A percentile compares a stretch with the other conserved stretches of the same genome.
These are phyloP conservation scores for Euphorbia celastroides DNA, from an alignment of 441 rosid genomes.

Conservation along the genomic window DNA sequence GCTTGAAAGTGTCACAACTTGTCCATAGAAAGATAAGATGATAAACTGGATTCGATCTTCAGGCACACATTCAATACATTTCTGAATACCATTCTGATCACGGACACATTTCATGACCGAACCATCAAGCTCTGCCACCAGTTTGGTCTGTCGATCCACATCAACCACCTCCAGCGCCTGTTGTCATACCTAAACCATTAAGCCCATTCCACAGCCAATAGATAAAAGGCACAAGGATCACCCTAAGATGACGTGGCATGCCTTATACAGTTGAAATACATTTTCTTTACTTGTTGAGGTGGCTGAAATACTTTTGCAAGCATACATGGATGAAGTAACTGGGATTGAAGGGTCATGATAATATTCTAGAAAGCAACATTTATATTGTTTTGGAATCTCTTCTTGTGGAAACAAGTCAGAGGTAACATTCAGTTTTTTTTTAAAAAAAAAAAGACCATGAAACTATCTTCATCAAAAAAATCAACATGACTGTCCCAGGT, in stretches of 20 bases:
- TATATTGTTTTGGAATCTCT: not conserved
- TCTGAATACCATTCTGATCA: constrained; percentile 96
- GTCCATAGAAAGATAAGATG: constrained; percentile 72
- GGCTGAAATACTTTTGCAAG: not conserved
- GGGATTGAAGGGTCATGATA: not conserved
- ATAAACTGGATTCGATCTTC: constrained; percentile 74
- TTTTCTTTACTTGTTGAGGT: not conserved
- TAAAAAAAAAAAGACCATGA: too few species aligned
- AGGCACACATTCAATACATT: constrained; percentile 86
- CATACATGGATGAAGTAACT: not conserved
- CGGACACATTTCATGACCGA: constrained; percentile 84
- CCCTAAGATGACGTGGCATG: not conserved
- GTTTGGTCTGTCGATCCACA: constrained; percentile 59
- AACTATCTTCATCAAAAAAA: not conserved
- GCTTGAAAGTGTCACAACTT: constrained; percentile 75
- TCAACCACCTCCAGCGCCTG: constrained; percentile 91
- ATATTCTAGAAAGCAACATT: not conserved
- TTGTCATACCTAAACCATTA: constrained; percentile 19
- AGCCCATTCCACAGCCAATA: constrained; percentile 16
- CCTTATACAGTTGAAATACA: not conserved
- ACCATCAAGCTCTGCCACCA: constrained; percentile 87
- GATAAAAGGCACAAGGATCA: not conserved
- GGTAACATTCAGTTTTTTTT: too few species aligned
- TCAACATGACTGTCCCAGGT: not conserved
- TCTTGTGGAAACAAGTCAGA: not conserved